Conservation (phyloP, 2,329 filamentous ascomycete genomes). For the Chaetomium strumarium region DNA sequence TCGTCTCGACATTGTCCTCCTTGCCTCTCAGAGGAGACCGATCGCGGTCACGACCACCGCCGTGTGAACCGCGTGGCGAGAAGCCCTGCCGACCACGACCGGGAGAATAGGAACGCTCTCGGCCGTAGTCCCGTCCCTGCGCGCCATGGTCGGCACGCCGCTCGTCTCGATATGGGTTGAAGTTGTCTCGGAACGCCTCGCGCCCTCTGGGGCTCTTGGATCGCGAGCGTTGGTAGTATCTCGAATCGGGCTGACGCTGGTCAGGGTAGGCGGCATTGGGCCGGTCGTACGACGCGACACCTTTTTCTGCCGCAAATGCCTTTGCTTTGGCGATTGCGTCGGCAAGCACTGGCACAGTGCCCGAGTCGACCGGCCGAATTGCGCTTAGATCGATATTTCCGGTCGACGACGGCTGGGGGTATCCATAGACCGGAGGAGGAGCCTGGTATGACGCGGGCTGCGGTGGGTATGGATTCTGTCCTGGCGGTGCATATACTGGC, state of each 20-base stretch:
- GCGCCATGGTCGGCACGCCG: constrained; percentile 62
- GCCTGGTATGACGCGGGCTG: constrained; percentile 19
- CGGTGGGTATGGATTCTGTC: constrained; percentile 21
- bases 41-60: constrained; percentile 49
- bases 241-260: constrained; percentile 41
- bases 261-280: constrained; percentile 41
- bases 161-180: constrained; percentile 82
- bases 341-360: constrained; percentile 70
- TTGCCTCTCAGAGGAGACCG: constrained; percentile 64
- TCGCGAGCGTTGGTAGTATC: constrained; percentile 59
- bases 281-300: constrained; percentile 58
- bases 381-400: constrained; percentile 75
- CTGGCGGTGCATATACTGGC: constrained; percentile 17
- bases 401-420: constrained; percentile 62
- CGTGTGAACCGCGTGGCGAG: constrained; percentile 51
- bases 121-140: constrained; percentile 46
- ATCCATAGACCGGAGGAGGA: constrained; percentile 22
- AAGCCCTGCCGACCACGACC: constrained; percentile 46
- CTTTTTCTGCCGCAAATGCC: constrained; percentile 74
- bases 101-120: constrained; percentile 64
- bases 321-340: constrained; percentile 82
- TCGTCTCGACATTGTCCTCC: constrained; percentile 72
- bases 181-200: constrained; percentile 66
- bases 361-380: constrained; percentile 73
- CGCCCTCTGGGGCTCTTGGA: constrained; percentile 71